Evolutionary conservation across 148 eudicot species (phyloP), one percentile per base, ranked within the genome.

Genomic region (Camellia sinensis): DNA sequence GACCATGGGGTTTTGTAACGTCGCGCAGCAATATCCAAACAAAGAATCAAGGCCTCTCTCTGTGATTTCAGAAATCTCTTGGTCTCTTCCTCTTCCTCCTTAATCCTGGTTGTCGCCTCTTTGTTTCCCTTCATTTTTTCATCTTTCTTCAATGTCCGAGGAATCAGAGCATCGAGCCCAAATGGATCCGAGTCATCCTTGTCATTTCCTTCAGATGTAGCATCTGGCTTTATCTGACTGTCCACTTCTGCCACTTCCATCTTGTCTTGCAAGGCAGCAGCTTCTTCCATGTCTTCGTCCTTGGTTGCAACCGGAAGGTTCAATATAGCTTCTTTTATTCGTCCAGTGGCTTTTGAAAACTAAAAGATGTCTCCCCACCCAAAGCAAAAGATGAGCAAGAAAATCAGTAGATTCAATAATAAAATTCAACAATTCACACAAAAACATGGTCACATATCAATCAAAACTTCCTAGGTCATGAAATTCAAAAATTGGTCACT

Each of bases 1-100:
- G 18, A 91, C 99, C 99, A 96, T 84, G 98, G 98, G 73, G 80
- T 81, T 89, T 87, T 92, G 82, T 96, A 96, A 73, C 99, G 94
- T 80, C 84, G 88, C 41, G 99, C 94, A 65, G 98, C 99, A 75
- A 90, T 91, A 77, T 96, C 98, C 79, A 96, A 81, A 80, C 95
- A 96, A 81, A 77, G 88, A 74, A 90, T 89, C 87, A 94, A 82
- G 64, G 97, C 95, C 84, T 93, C 92, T 85, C 99, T 87, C 62
- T 87, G 92, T 57, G 84, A 81, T 85, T 82, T 92, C 81, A 93
- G 88, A 69, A 81, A 86, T 86, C 85, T 89, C 87, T 87, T 93
- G 54, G 67, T 85, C 84, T 91, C 97, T 61, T 89, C 91, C 75
- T 90, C 98, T 65, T 91, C 98, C 72, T 82, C 92, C 68, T 84